A percentile compares a stretch with the other conserved stretches of the same genome.
Evolutionary conservation across 2,329 filamentous ascomycete genomes (phyloP).

Genomic region (Phialophora expanda): DNA sequence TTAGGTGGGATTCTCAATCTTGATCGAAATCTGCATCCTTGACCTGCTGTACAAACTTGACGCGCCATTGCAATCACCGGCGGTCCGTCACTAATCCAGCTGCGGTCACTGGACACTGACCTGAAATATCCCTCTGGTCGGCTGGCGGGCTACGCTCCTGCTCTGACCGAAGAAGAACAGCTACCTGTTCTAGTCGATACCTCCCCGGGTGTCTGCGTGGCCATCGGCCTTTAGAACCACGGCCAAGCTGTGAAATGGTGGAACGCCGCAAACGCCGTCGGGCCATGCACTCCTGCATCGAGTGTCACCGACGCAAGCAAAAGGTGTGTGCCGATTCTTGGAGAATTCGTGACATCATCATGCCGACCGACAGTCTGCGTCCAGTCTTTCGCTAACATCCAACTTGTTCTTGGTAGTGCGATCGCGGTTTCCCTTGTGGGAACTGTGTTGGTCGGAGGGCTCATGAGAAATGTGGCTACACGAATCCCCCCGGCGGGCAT

Average conservation of each 20-base stretch:
- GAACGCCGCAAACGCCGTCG: slow-evolving; percentile 2
- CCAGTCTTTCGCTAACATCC: neutral
- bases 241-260: neutral
- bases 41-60: too few relatives aligned
- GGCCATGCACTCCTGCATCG: slow-evolving; percentile 1
- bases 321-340: neutral
- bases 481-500: neutral
- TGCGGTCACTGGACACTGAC: too few relatives aligned
- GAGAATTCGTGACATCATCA: neutral
- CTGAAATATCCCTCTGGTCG: too few relatives aligned
- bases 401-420: neutral
- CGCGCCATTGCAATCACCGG: too few relatives aligned
- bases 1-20: neutral
- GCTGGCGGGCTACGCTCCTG: too few relatives aligned
- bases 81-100: too few relatives aligned
- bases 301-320: neutral
- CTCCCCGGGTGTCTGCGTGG: neutral
- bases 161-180: neutral
- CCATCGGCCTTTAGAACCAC: neutral
- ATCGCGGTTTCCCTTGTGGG: neutral
- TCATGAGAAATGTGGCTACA: neutral
- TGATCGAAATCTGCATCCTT: too few relatives aligned
- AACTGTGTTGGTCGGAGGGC: neutral
- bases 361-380: neutral
- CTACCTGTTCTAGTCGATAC: neutral